Evolutionary conservation across 495 filamentous ascomycete genomes (phyloP), one percentile per base, ranked within the genome.

Genomic region (Xylaria venustula): DNA sequence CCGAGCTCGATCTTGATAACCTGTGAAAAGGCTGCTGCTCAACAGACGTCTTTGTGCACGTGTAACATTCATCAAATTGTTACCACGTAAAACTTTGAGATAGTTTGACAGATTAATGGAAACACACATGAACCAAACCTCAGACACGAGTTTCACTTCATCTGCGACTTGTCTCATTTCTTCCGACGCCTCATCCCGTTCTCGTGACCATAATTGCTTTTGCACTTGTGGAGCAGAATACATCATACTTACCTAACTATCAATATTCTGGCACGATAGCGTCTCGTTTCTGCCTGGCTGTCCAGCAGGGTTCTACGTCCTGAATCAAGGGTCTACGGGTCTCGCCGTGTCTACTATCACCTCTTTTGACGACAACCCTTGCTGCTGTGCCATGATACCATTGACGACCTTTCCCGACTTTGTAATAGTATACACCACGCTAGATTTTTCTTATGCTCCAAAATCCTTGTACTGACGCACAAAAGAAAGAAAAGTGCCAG

Each of bases 1-100:
- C 64, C 5, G 69, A 71, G 52, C 53, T 71, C 36, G 67, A 71
- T 20, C 58, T 71, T 37, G 69, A 71, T 54, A 46, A 22, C 19
- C 28, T 59, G 17, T 63, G 30, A 47, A 63, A 25, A 15, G 3
- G 7, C 36, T 19, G 7, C 15, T 12, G 3, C 25, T 48, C 9
- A 28, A 7, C 30, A 5, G 30, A 5, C 30, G 30, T 34, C 28
- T 14, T 20, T 7, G 19, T 45, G 19, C 17, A 4, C 5, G 17
- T 45, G 42, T 45, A 20, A 14, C 1, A 3, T 6, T 5, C 3
- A 20, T 19, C 5, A 11, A 45, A 20, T 45, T 45, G 42, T 45
- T 3, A 3, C 3, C 15, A n/a, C 15, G 3, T 3, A 42, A 3
- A n/a, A 3, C 15, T 11, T 34, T 11, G 5, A 34, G 30, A 34